Evolutionary conservation across 257 asterid species (phyloP), one percentile per base, ranked within the genome.

Genomic region (Solanum dulcamara): DNA sequence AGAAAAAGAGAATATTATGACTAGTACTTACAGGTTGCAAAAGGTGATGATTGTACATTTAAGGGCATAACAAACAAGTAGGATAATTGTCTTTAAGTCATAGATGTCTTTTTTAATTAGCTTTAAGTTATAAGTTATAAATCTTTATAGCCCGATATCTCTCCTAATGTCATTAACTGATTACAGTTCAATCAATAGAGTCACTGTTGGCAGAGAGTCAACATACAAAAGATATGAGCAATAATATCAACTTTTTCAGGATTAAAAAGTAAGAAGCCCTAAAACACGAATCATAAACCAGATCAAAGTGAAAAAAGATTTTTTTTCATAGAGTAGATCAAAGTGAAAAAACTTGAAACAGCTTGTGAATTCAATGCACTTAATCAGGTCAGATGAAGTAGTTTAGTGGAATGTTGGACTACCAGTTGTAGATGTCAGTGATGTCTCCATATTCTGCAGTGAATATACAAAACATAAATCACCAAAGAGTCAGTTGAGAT

Each of bases 361-460:
- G 42, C 62, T 48, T 77, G 83, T 15, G 64, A 48, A 77, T 9
- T 28, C 17, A 28, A 28, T 46, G 42, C 24, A 77, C 26, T 46
- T 28, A 77, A 77, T 46, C 48, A 46, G 83, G 83, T 44, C 64
- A 77, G 42, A 48, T 9, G 44, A 77, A 77, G 83, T 48, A 46
- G 64, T 48, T 77, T 80, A 40, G 84, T 26, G 59, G 50, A 46
- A 66, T 35, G 12, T 59, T 57, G 77, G 81, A 42, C 13, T 95
- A 96, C 99, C 99, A 96, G 93, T 93, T 96, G 90, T 96, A 96
- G 48, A 96, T 93, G 89, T 95, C 90, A 22, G 99, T 95, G 89
- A 95, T 88, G 83, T 92, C 97, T 85, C 99, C 99, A 86, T 94
- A 96, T 87, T 95, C 98, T 96, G 99, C 93, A 48, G 62, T 77